Base-by-base conservation (phyloP, 805 yeast species). In the Starmera pachycereana region DNA sequence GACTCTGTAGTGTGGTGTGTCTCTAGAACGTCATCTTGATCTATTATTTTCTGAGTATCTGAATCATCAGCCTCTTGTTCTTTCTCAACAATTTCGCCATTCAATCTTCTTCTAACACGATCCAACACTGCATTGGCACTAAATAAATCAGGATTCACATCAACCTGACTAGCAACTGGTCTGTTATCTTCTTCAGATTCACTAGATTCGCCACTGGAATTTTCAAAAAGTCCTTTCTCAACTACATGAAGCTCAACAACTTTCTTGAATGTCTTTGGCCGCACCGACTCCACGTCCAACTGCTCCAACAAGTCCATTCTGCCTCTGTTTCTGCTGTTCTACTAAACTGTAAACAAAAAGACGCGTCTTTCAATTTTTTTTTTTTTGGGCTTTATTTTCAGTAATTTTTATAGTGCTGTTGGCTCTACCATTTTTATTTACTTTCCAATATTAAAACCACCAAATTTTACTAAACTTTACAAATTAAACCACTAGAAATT, bases 271-370 rank as follows among this genome's bases (percentile, higher is more conserved):
- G 54, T 52, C 36, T 38, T 51, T 8, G 43, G 36, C 37, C 36
- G 46, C 16, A 38, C 44, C 3, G 46, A 43, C 28, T 32, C 43
- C 2, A 43, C 32, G 8, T 54, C 57, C 12, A 54, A 37, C 4
- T 43, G 44, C 14, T 50, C 53, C 4, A 51, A 29, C 25, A 53
- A 29, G 10, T 53, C 57, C 57, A 53, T 53, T 12, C 12, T 13
- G 8, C 18, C 27, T 22, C 9, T 22, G 9, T 22, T 22, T 8
- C 9, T 22, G 6, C 9, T 22, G 27, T 8, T 22, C 27, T 22
- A 4, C 27, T 22, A 4, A 22, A 22, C 2, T 5, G 9, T 7
- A 7, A 22, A 22, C 7, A 22, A 7, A 22, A 22, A 22, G 27
- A 22, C 27, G 27, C 27, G 27, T 22, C 27, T 22, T 22, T 22